phyloP scores from a whole-genome alignment of 768 basidiomycete genomes.

The Leccinum sublutescens region DNA sequence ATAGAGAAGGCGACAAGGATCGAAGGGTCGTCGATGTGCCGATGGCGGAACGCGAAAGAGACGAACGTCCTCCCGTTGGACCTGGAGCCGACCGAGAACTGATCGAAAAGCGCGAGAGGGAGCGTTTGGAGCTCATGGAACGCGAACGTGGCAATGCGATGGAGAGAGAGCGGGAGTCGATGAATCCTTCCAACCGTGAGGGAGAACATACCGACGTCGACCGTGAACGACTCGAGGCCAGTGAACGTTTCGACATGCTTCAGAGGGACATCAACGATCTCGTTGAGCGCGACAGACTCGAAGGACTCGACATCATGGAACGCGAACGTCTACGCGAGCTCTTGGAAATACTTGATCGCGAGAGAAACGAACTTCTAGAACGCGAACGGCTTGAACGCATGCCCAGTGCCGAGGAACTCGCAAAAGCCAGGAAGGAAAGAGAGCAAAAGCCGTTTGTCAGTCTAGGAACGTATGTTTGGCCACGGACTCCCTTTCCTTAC shows the following conservation, averaged over 20 bases:
- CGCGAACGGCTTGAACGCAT: conserved; percentile 33
- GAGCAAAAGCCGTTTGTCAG: conserved; percentile 30
- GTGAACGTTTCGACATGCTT: conserved; percentile 30
- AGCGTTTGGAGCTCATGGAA: conserved; percentile 24
- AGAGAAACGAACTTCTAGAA: conserved; percentile 29
- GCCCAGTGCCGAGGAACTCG: conserved; percentile 34
- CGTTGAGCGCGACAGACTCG: conserved; percentile 30
- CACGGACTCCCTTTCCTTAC: conserved; percentile 33
- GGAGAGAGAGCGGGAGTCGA: conserved; percentile 21
- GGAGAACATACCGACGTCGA: conserved; percentile 24
- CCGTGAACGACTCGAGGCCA: conserved; percentile 26
- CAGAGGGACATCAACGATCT: conserved; percentile 35
- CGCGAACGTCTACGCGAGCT: conserved; percentile 33
- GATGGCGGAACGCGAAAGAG: conserved; percentile 20
- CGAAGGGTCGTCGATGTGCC: conserved; percentile 16
- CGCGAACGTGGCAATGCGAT: conserved; percentile 16
- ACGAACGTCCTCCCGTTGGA: conserved; percentile 20
- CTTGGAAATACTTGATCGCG: conserved; percentile 30
- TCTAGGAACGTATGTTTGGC: conserved; percentile 31
- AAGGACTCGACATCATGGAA: conserved; percentile 27
- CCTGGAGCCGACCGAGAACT: conserved; percentile 22
- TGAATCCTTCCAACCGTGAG: conserved; percentile 16
- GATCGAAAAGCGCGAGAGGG: conserved; percentile 28
- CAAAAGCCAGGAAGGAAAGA: conserved; percentile 30
- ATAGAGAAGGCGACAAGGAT: conserved; percentile 26